Base-by-base conservation (phyloP, 2,329 filamentous ascomycete genomes). In the Fusarium papillatum region DNA sequence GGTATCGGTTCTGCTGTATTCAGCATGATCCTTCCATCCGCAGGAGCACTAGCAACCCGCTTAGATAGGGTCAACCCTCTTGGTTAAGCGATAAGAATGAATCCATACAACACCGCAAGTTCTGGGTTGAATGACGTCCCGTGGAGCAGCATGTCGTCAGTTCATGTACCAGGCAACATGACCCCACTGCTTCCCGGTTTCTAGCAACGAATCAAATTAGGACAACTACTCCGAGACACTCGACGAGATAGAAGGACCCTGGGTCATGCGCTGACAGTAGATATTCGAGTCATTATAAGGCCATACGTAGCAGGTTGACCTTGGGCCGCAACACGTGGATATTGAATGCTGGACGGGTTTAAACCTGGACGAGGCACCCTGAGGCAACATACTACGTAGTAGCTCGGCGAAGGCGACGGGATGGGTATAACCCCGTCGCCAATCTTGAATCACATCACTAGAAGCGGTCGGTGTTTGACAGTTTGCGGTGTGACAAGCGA, bases 401-500 rank as follows among this genome's bases (percentile, higher is more conserved):
- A 36, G 36, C 14, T 50, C 64, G 50, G 64, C 19, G n/a, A 59
- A 43, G n/a, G 34, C 26, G 17, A 59, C 48, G 22, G 46, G 55
- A 59, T 39, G 11, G 64, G 48, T 6, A 66, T 59, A 66, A 59
- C 48, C 38, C 70, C 73, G 57, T 46, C 64, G 43, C 59, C 48
- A 62, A 59, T 55, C 41, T 64, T 68, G 39, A 46, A 70, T 71
- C 72, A 74, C 63, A 74, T 65, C 64, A 71, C 53, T 43, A 31
- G 24, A 64, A 62, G 60, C 63, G 60, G 48, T 38, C 70, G 63
- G 43, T 31, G 41, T 41, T 71, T 17, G 22, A 68, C 41, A 71
- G 74, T 76, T 76, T 76, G 77, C 74, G 72, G 77, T 75, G 77
- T 78, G 75, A 79, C 64, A 68, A 67, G 50, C 64, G 34, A 66